Base-by-base conservation (phyloP, 495 filamentous ascomycete species). In the Aspergillus sparsus region DNA sequence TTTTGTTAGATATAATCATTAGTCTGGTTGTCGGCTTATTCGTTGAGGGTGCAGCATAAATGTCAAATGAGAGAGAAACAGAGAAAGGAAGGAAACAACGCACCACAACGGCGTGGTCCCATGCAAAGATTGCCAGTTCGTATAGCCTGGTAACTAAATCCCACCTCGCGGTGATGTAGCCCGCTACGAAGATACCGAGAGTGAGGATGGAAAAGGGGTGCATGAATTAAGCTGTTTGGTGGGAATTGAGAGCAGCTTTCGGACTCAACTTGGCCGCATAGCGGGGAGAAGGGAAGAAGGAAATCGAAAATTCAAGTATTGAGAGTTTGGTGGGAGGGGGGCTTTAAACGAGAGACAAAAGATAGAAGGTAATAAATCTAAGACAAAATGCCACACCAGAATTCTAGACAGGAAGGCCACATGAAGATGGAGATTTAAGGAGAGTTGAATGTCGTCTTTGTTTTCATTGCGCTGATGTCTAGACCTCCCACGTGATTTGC, bases 161-260 rank as follows among this genome's bases (percentile, higher is more conserved):
- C 92, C 92, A 98, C 80, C 95, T 88, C 68, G 94, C 94, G 76
- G 95, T 97, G 72, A 91, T 97, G 82, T 99, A 99, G 75, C 94
- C 94, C 77, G 94, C 93, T 81, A 98, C 87, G 79, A 99, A 99
- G 82, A 99, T 96, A 72, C 88, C 92, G 77, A 95, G 86, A 58
- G 92, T 93, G 76, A 96, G 83, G 72, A 91, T 79, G 66, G 92
- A 96, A 78, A 97, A 96, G 72, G 92, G 90, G 91, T 96, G 91
- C 92, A 97, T 97, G 81, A 86, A 91, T 82, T 67, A 77, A 65
- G 66, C 66, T 62, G 64, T 67, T 71, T 58, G 62, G 62, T 65
- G 65, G 60, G 58, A 32, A 51, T 27, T 63, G 63, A 27, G 60
- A 53, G 46, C 36, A 53, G 61, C 58, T 65, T 72, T 62, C 70